Conservation (phyloP, 2,329 filamentous ascomycete genomes). For the Pestalotiopsis sp. region DNA sequence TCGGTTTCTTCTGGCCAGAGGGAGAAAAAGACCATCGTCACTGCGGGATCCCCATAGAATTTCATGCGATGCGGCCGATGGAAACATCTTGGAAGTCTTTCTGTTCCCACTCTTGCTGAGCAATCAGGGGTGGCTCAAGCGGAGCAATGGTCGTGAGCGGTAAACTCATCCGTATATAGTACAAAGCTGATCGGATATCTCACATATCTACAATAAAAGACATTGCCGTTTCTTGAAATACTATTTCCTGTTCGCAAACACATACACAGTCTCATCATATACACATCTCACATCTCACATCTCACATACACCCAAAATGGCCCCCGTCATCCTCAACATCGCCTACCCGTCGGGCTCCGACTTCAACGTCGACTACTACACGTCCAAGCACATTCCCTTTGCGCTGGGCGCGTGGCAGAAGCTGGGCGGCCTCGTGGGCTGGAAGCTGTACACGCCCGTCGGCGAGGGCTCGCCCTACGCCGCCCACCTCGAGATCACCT, state of each 20-base stretch:
- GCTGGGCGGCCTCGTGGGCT: background rate
- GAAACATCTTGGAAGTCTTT: background rate
- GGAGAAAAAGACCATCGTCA: background rate
- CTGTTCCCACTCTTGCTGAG: conserved; percentile 2
- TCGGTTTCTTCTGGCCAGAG: background rate
- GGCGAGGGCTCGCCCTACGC: conserved; percentile 13
- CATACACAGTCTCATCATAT: background rate
- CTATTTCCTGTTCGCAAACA: background rate
- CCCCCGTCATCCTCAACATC: conserved; percentile 3
- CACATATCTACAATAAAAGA: no score
- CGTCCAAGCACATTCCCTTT: conserved; percentile 13
- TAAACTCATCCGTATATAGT: background rate
- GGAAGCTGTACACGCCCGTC: conserved; percentile 2
- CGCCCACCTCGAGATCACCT: conserved; percentile 12
- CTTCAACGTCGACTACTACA: conserved; percentile 16
- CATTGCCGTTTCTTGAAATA: background rate
- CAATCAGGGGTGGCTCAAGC: background rate
- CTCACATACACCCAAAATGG: background rate
- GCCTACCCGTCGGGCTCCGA: conserved; percentile 16
- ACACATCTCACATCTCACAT: background rate
- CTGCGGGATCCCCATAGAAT: background rate
- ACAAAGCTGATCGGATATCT: no score
- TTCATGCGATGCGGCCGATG: background rate
- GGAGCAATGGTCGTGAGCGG: background rate
- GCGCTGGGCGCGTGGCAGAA: background rate